These are phyloP conservation scores for Talaromyces sp. DNA, from an alignment of 2,329 filamentous ascomycete species.

Conservation along the genomic window DNA sequence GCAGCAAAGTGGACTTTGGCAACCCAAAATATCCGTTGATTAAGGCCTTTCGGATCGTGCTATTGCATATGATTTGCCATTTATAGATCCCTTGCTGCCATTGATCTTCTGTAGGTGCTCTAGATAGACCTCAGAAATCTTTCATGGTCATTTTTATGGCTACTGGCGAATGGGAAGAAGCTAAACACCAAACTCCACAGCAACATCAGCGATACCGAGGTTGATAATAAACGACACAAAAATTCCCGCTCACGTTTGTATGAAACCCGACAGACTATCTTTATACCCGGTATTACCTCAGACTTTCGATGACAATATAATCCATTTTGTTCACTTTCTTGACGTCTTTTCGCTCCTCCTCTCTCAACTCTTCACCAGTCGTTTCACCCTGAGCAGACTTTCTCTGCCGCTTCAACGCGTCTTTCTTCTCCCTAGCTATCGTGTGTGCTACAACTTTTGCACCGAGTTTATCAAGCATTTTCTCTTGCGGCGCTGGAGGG, in stretches of 20 bases:
- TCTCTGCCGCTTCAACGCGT: neutral
- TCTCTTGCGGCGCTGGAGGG: neutral
- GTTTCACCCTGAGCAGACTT: neutral
- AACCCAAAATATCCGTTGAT: neutral
- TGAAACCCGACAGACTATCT: neutral
- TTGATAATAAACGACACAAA: neutral
- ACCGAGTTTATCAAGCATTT: conserved; percentile 7
- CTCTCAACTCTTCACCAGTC: neutral
- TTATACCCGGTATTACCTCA: neutral
- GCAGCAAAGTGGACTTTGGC: conserved; percentile 1
- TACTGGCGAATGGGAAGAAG: neutral
- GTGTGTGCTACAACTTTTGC: conserved; percentile 2
- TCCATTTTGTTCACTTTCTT: conserved; percentile 9
- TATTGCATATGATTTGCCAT: neutral
- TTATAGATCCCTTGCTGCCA: neutral
- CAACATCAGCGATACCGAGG: neutral
- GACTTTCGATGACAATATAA: conserved; percentile 5
- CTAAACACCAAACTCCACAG: neutral
- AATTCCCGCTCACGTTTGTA: neutral
- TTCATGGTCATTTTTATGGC: neutral
- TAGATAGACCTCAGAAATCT: neutral
- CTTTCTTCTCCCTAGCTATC: neutral
- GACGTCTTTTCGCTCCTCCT: neutral
- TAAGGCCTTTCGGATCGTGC: neutral
- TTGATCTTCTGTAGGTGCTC: neutral